Evolutionary conservation across 1,139 yeast species (phyloP).

Genomic region (Lodderomyces jiufengensis): DNA sequence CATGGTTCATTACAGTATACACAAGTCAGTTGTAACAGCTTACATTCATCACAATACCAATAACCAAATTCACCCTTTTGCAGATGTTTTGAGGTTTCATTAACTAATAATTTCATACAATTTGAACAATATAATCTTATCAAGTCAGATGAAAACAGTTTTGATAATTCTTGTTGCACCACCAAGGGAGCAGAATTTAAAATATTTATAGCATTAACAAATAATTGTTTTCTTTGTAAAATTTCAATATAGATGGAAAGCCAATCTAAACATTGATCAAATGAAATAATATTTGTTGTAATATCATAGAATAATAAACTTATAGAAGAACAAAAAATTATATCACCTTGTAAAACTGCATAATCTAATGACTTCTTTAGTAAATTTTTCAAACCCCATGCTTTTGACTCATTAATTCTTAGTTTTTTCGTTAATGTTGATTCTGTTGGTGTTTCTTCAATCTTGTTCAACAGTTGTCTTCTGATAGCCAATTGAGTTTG

Average conservation of each 20-base stretch:
- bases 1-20: conserved; percentile 79
- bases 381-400: conserved; percentile 34
- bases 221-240: conserved; percentile 50
- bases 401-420: conserved; percentile 18
- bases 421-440: conserved; percentile 13
- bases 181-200: conserved; percentile 43
- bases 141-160: conserved; percentile 53
- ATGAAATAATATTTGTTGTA: conserved; percentile 15
- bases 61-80: conserved; percentile 47
- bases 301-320: conserved; percentile 51
- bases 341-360: conserved; percentile 61
- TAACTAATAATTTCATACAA: conserved; percentile 62
- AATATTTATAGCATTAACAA: conserved; percentile 57
- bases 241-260: conserved; percentile 55
- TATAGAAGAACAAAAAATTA: conserved; percentile 58
- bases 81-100: conserved; percentile 53
- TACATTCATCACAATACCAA: conserved; percentile 84
- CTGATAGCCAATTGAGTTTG: conserved; percentile 2
- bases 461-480: conserved; percentile 2
- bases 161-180: conserved; percentile 37
- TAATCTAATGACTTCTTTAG: conserved; percentile 48
- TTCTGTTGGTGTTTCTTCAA: conserved; percentile 5
- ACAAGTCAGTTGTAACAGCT: conserved; percentile 60
- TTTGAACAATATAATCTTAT: conserved; percentile 54
- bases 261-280: conserved; percentile 44